Conservation (phyloP, 2,329 filamentous ascomycete species). For the Pezizomycotina sp. region DNA sequence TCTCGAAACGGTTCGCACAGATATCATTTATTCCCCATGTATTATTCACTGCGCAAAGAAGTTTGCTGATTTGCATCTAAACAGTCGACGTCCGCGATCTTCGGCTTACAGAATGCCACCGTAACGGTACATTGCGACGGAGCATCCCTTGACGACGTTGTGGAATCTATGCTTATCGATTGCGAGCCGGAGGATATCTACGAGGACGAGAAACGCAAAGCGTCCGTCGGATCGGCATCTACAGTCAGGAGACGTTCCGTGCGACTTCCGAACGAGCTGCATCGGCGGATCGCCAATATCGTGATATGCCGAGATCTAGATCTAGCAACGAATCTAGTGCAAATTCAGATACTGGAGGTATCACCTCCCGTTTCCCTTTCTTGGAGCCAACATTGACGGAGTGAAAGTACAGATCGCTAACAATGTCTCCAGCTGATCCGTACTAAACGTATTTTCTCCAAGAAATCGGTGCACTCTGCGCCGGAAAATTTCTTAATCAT, state of each 20-base stretch:
- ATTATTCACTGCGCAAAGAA: background rate
- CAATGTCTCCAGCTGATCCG: slow-evolving; percentile 15
- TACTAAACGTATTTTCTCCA: too few relatives aligned
- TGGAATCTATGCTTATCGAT: background rate
- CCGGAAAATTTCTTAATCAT: too few relatives aligned
- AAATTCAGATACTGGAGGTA: slow-evolving; percentile 64
- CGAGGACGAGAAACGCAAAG: background rate
- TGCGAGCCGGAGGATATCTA: background rate
- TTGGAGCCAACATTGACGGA: slow-evolving; percentile 50
- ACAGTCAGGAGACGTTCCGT: slow-evolving; percentile 27
- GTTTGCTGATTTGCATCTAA: slow-evolving; percentile 4
- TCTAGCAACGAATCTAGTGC: slow-evolving; percentile 53
- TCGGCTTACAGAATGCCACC: background rate
- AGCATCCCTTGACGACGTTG: background rate
- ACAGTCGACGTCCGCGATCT: background rate
- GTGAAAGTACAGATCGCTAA: slow-evolving; percentile 1
- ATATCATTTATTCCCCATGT: slow-evolving; percentile 16
- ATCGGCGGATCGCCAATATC: slow-evolving; percentile 55
- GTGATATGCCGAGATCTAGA: slow-evolving; percentile 70
- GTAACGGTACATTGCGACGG: slow-evolving; percentile 9
- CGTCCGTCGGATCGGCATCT: slow-evolving; percentile 21
- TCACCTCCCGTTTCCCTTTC: slow-evolving; percentile 58
- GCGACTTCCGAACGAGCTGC: slow-evolving; percentile 31
- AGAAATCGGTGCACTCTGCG: too few relatives aligned
- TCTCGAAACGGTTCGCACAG: slow-evolving; percentile 44